These are phyloP conservation scores for Rhipidocladum racemiflorum DNA, from an alignment of 176 grass and related monocot genomes.

Conservation along the genomic window DNA sequence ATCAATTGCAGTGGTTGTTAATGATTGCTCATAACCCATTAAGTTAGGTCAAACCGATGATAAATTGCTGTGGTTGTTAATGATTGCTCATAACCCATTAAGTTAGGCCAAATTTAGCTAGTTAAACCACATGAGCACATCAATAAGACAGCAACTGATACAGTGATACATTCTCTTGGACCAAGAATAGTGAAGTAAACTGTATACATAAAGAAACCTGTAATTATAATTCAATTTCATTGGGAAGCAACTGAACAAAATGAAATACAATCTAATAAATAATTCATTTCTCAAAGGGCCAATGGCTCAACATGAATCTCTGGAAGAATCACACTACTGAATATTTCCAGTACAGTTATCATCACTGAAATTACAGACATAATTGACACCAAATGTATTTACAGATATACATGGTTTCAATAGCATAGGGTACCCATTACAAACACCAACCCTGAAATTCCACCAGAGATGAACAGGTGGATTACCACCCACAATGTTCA, in stretches of 20 bases:
- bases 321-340: background rate
- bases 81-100: background rate
- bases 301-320: background rate
- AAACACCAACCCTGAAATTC: background rate
- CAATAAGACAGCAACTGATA: background rate
- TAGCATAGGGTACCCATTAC: background rate
- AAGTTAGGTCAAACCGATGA: background rate
- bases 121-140: background rate
- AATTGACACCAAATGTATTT: background rate
- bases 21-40: background rate
- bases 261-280: background rate
- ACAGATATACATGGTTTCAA: background rate
- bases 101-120: background rate
- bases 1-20: background rate
- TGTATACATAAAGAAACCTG: background rate
- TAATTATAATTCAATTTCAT: background rate
- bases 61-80: background rate
- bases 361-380: background rate
- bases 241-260: constrained; percentile 1
- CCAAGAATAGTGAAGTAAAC: background rate
- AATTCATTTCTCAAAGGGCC: background rate
- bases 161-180: background rate
- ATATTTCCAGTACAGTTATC: background rate
- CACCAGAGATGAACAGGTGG: background rate
- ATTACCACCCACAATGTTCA: background rate